Percentiles rank a stretch among this genome's conserved stretches.
phyloP scores from a whole-genome alignment of 441 rosid genomes.

The Euphorbia corollata region DNA sequence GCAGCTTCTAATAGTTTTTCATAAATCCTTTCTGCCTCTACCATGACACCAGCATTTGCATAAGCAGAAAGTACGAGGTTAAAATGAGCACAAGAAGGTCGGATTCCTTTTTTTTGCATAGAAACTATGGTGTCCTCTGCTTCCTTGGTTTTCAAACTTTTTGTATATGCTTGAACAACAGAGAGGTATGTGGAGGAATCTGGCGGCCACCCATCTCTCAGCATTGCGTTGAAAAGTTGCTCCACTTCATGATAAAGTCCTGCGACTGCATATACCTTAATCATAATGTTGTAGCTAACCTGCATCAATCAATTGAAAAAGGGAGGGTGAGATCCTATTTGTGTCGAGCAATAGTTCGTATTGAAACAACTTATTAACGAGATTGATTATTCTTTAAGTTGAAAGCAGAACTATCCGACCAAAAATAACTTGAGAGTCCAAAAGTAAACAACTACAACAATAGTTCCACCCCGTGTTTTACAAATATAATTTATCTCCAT shows the following conservation, averaged over 20 bases:
- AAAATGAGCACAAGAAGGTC: slow-evolving; percentile 47
- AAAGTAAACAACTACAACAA: too few species aligned
- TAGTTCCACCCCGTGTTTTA: too few species aligned
- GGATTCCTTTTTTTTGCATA: slow-evolving; percentile 47
- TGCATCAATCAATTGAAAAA: slow-evolving; percentile 30
- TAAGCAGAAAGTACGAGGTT: slow-evolving; percentile 45
- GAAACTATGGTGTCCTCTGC: slow-evolving; percentile 49
- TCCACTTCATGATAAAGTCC: slow-evolving; percentile 45
- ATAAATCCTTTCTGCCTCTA: slow-evolving; percentile 55
- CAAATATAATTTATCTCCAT: too few species aligned
- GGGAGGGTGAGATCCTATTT: slow-evolving; percentile 4
- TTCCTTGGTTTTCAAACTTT: slow-evolving; percentile 38
- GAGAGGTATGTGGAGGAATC: slow-evolving; percentile 49
- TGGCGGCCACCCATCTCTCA: slow-evolving; percentile 40
- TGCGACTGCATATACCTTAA: slow-evolving; percentile 38
- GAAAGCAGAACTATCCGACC: neutral
- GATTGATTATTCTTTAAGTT: neutral
- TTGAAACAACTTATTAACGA: neutral
- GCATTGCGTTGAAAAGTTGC: slow-evolving; percentile 53
- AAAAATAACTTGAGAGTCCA: neutral
- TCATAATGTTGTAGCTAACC: slow-evolving; percentile 68
- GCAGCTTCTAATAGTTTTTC: slow-evolving; percentile 29
- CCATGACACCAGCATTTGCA: slow-evolving; percentile 47
- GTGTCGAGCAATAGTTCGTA: neutral
- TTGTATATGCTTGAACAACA: slow-evolving; percentile 46